Conservation (phyloP, 345 rosid genomes). For the Syzygium grande region DNA sequence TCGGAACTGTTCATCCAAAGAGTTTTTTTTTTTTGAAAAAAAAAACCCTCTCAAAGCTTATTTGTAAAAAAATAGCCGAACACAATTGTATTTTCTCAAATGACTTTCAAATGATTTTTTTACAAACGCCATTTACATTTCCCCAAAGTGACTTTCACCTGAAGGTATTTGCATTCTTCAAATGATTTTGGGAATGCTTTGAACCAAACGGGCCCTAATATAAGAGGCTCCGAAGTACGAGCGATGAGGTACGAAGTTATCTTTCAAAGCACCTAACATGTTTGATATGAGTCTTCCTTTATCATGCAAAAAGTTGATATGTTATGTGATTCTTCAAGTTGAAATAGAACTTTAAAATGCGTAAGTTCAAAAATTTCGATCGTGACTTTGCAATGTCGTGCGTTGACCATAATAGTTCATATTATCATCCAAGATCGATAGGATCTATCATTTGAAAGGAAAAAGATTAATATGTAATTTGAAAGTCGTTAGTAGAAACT, state of each 20-base stretch:
- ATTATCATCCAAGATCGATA: not conserved
- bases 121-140: no score
- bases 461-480: not conserved
- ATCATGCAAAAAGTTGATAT: not conserved
- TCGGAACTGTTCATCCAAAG: no score
- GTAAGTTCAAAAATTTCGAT: not conserved
- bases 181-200: no score
- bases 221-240: not conserved
- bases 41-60: no score
- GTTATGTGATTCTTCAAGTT: not conserved
- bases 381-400: not conserved
- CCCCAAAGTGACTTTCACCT: no score
- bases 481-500: not conserved
- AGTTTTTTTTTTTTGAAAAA: no score
- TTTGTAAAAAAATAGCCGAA: no score
- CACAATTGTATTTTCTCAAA: no score
- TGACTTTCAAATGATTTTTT: no score
- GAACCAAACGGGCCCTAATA: no score
- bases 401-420: not conserved
- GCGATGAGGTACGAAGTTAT: not conserved
- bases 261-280: not conserved
- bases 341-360: not conserved
- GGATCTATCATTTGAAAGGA: not conserved
- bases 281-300: not conserved
- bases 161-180: no score